Percentiles rank a stretch among this genome's conserved stretches.
phyloP scores from a whole-genome alignment of 192 early-diverging fungal genomes.

The Bifiguratus adelaidae region DNA sequence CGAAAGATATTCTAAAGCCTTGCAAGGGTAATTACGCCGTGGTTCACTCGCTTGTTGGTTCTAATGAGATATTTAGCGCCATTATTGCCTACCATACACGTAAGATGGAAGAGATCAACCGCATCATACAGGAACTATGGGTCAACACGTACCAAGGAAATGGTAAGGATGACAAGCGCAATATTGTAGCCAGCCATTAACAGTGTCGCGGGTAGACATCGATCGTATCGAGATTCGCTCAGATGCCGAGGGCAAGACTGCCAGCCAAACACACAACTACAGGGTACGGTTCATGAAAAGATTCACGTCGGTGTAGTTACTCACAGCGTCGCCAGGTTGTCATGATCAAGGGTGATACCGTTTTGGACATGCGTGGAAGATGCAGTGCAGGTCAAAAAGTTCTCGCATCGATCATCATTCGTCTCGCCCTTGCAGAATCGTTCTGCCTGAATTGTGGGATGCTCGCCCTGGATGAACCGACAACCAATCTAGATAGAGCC shows the following conservation, averaged over 20 bases:
- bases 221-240: slow-evolving; percentile 94
- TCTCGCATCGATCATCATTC: slow-evolving; percentile 90
- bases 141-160: slow-evolving; percentile 89
- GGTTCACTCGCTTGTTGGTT: not conserved
- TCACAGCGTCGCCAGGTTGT: slow-evolving; percentile 78
- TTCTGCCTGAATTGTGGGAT: slow-evolving; percentile 91
- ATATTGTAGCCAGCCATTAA: not conserved
- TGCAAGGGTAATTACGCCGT: slow-evolving; percentile 43
- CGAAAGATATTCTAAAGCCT: slow-evolving; percentile 73
- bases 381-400: slow-evolving; percentile 98
- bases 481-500: slow-evolving; percentile 87
- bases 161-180: slow-evolving; percentile 25
- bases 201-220: slow-evolving; percentile 59
- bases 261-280: slow-evolving; percentile 80
- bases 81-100: slow-evolving; percentile 86
- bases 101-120: slow-evolving; percentile 97
- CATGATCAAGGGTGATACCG: slow-evolving; percentile 79
- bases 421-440: slow-evolving; percentile 90
- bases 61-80: slow-evolving; percentile 30
- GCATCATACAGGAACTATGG: slow-evolving; percentile 95
- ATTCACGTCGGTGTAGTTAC: no score
- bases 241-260: slow-evolving; percentile 61
- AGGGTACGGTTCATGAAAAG: no score
- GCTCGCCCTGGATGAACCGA: slow-evolving; percentile 93
- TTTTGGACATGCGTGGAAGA: slow-evolving; percentile 88